phyloP scores from a whole-genome alignment of 2,329 filamentous ascomycete genomes.

The Aspergillus calidoustus region DNA sequence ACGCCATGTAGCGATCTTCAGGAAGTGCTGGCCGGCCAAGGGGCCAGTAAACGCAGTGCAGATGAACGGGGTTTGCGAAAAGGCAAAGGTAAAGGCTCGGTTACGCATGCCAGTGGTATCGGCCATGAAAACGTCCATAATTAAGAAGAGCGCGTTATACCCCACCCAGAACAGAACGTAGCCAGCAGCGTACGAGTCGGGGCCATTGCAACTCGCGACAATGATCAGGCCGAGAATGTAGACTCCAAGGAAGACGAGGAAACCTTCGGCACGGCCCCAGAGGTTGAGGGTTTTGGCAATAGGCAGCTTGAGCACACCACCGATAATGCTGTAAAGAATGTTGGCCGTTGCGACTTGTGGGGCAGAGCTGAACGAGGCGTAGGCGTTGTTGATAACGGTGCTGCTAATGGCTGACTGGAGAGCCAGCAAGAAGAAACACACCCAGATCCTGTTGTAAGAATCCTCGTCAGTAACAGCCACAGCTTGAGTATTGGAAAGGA shows the following conservation, averaged over 20 bases:
- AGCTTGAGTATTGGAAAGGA: neutral
- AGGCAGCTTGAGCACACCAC: constrained; percentile 63
- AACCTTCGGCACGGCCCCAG: constrained; percentile 65
- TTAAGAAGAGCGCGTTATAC: constrained; percentile 59
- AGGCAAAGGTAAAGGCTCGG: constrained; percentile 64
- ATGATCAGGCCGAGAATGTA: constrained; percentile 60
- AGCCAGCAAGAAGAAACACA: constrained; percentile 53
- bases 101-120: constrained; percentile 67
- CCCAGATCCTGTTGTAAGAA: constrained; percentile 48
- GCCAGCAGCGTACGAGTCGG: constrained; percentile 66
- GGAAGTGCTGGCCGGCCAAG: constrained; percentile 56
- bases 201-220: constrained; percentile 64
- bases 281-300: constrained; percentile 67
- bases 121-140: constrained; percentile 64
- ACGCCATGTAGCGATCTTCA: constrained; percentile 58
- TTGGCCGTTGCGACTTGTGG: constrained; percentile 56
- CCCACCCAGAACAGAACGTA: constrained; percentile 68
- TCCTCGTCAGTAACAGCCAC: constrained; percentile 7
- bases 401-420: constrained; percentile 49
- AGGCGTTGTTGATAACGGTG: constrained; percentile 56
- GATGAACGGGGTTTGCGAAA: constrained; percentile 65
- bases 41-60: constrained; percentile 63
- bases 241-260: constrained; percentile 55
- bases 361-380: constrained; percentile 56
- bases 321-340: constrained; percentile 61